Conservation (phyloP, 2,329 filamentous ascomycete species). For the Uncinocarpus reesii region DNA sequence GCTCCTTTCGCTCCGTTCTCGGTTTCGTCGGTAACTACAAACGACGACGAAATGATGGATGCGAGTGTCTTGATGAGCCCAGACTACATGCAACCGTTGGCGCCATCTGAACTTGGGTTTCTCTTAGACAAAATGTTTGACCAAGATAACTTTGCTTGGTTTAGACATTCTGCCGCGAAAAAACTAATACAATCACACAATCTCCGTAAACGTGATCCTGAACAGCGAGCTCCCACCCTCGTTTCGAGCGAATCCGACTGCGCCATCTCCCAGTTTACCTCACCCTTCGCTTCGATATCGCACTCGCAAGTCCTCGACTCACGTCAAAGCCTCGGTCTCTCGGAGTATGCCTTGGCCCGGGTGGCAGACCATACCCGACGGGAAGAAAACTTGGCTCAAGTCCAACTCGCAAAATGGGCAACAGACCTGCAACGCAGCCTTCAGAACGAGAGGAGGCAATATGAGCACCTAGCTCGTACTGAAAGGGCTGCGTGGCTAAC, state of each 20-base stretch:
- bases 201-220: constrained; percentile 10
- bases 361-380: constrained; percentile 50
- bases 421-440: constrained; percentile 67
- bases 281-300: constrained; percentile 21
- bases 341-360: constrained; percentile 51
- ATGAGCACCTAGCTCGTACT: constrained; percentile 50
- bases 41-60: constrained; percentile 76
- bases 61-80: constrained; percentile 88
- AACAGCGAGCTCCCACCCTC: constrained; percentile 9
- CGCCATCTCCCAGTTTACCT: constrained; percentile 26
- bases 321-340: constrained; percentile 22
- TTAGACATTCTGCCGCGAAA: constrained; percentile 70
- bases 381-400: constrained; percentile 53
- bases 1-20: constrained; percentile 51
- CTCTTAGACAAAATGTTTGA: constrained; percentile 70
- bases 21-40: constrained; percentile 61
- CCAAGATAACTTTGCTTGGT: constrained; percentile 63
- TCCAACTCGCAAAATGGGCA: constrained; percentile 74
- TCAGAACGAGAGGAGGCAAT: constrained; percentile 60
- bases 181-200: constrained; percentile 67
- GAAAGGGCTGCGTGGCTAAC: constrained; percentile 61
- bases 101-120: constrained; percentile 59
- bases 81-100: constrained; percentile 73
- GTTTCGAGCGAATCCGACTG: constrained; percentile 22
- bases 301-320: constrained; percentile 24